Evolutionary conservation across 139 green algal species (phyloP).

Genomic region (Limnomonas spitsbergensis): DNA sequence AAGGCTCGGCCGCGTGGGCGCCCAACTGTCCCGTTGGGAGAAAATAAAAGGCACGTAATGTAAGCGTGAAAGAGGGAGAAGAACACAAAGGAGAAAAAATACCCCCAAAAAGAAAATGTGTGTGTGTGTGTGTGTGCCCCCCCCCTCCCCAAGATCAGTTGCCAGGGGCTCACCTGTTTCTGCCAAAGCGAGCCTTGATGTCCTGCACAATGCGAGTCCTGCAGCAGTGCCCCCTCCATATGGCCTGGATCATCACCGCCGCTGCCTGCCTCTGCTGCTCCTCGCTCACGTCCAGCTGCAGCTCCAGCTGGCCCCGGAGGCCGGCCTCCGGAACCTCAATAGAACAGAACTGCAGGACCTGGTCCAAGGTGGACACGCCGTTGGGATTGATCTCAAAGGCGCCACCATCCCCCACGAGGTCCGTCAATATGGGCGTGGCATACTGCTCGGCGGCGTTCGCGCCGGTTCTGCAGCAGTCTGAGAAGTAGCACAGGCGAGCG

Average conservation of each 20-base stretch:
- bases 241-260: constrained; percentile 11
- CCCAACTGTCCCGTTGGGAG: no score
- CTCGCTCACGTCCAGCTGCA: neutral
- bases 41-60: no score
- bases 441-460: neutral
- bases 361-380: neutral
- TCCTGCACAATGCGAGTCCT: neutral
- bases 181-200: constrained; percentile 2
- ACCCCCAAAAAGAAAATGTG: no score
- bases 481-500: constrained; percentile 5
- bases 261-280: neutral
- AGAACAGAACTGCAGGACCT: constrained; percentile 3
- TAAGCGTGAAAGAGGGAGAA: no score
- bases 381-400: constrained; percentile 4
- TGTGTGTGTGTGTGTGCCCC: no score
- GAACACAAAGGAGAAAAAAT: no score
- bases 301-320: neutral
- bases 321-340: neutral
- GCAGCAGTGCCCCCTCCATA: neutral
- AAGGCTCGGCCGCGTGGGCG: no score
- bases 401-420: constrained; percentile 1
- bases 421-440: neutral
- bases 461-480: neutral
- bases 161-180: constrained; percentile 8
- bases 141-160: no score